Evolutionary conservation across 2,329 filamentous ascomycete species (phyloP).

Genomic region (Cercospora sp.): DNA sequence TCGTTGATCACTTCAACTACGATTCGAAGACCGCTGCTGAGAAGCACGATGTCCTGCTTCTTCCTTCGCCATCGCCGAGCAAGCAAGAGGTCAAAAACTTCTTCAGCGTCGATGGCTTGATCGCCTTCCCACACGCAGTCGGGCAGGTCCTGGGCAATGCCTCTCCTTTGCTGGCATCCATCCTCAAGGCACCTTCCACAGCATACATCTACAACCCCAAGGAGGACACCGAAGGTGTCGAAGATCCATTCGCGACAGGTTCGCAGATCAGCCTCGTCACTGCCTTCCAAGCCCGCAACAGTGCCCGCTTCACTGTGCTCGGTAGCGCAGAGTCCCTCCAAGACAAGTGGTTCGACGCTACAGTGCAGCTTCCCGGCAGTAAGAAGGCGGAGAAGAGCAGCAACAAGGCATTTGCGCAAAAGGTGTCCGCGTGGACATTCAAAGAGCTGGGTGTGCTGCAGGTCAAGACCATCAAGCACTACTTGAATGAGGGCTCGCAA

Average conservation of each 20-base stretch:
- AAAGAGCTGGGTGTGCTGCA: conserved; percentile 88
- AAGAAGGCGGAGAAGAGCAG: conserved; percentile 64
- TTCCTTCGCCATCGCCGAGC: conserved; percentile 66
- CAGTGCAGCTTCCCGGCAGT: conserved; percentile 60
- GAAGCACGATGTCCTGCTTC: conserved; percentile 82
- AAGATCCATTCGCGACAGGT: conserved; percentile 83
- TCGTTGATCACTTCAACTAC: conserved; percentile 96
- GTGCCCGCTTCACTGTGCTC: conserved; percentile 81
- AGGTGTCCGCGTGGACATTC: conserved; percentile 92
- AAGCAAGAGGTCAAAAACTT: conserved; percentile 73
- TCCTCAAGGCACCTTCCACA: conserved; percentile 78
- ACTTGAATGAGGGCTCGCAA: conserved; percentile 57
- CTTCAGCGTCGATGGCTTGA: conserved; percentile 68
- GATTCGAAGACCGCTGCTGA: conserved; percentile 75
- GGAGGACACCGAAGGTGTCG: conserved; percentile 69
- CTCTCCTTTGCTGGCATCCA: conserved; percentile 73
- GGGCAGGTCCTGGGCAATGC: conserved; percentile 78
- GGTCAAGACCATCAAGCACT: conserved; percentile 81
- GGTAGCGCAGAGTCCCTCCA: conserved; percentile 85
- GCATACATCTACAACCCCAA: conserved; percentile 94
- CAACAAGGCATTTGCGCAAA: conserved; percentile 83
- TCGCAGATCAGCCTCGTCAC: conserved; percentile 81
- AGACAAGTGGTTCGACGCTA: conserved; percentile 83
- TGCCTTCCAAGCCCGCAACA: conserved; percentile 87
- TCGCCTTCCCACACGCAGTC: conserved; percentile 80